Evolutionary conservation across 2,329 filamentous ascomycete genomes (phyloP).

Genomic region (Cladosporium phlei): DNA sequence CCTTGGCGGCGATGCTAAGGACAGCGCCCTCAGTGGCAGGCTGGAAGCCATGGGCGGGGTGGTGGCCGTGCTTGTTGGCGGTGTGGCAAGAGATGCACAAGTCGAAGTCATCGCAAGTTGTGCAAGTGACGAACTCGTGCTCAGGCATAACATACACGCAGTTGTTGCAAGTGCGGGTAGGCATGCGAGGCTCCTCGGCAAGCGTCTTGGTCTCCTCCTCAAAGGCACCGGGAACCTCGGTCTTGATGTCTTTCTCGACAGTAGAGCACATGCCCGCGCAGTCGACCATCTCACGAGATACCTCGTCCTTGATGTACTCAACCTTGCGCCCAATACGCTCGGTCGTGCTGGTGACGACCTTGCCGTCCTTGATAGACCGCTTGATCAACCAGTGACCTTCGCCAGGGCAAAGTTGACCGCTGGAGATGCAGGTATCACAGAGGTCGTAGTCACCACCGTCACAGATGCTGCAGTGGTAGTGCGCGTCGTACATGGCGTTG

Average conservation of each 20-base stretch:
- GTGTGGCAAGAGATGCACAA: conserved; percentile 80
- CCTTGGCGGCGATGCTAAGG: conserved; percentile 58
- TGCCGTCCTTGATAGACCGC: conserved; percentile 72
- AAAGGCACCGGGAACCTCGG: conserved; percentile 42
- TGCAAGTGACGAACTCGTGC: conserved; percentile 78
- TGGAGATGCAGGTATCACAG: conserved; percentile 71
- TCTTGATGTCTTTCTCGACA: conserved; percentile 21
- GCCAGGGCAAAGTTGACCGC: conserved; percentile 71
- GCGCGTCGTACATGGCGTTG: conserved; percentile 67
- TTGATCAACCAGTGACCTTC: conserved; percentile 92
- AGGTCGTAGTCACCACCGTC: conserved; percentile 93
- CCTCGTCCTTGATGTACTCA: conserved; percentile 29
- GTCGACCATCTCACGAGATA: too few relatives aligned
- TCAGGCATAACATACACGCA: conserved; percentile 65
- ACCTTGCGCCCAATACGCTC: conserved; percentile 68
- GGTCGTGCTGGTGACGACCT: conserved; percentile 78
- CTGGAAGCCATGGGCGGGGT: conserved; percentile 78
- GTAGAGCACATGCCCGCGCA: too few relatives aligned
- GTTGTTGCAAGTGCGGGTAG: conserved; percentile 66
- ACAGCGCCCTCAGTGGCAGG: conserved; percentile 60
- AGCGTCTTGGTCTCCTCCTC: conserved; percentile 41
- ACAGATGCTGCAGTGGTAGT: conserved; percentile 93
- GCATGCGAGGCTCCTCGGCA: conserved; percentile 30
- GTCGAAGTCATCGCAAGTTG: conserved; percentile 81
- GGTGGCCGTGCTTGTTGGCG: conserved; percentile 76